phyloP scores from a whole-genome alignment of 1,284 basidiomycete genomes.

The Naganishia sp. region DNA sequence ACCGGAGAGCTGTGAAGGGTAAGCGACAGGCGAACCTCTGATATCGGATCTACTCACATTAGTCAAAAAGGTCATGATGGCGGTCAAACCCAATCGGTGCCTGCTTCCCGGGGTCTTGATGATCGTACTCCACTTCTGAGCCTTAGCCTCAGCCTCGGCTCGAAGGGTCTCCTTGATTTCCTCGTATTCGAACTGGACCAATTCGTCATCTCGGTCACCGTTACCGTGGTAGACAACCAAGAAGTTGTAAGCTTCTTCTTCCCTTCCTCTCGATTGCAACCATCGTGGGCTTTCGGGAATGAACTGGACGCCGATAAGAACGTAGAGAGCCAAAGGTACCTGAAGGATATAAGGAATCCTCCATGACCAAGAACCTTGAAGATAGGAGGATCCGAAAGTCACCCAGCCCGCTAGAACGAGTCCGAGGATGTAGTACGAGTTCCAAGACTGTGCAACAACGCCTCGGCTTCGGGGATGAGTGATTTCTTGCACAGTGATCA shows the following conservation, averaged over 20 bases:
- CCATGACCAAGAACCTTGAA: conserved; percentile 42
- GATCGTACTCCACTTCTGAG: conserved; percentile 50
- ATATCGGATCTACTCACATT: conserved; percentile 35
- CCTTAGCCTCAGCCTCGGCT: conserved; percentile 60
- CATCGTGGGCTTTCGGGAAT: conserved; percentile 55
- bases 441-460: conserved; percentile 49
- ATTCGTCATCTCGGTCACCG: conserved; percentile 38
- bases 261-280: conserved; percentile 47
- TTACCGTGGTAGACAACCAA: conserved; percentile 46
- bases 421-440: conserved; percentile 55
- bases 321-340: conserved; percentile 37
- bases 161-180: conserved; percentile 63
- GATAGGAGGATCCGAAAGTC: conserved; percentile 47
- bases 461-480: conserved; percentile 50
- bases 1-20: conserved; percentile 35
- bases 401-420: conserved; percentile 52
- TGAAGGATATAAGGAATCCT: conserved; percentile 45
- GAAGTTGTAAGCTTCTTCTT: conserved; percentile 45
- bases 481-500: conserved; percentile 54
- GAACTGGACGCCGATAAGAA: conserved; percentile 53
- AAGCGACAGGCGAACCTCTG: not conserved
- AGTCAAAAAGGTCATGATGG: conserved; percentile 50
- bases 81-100: conserved; percentile 49
- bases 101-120: conserved; percentile 43
- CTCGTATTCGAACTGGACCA: conserved; percentile 61